Percentiles rank a stretch among this genome's conserved stretches.
These are phyloP conservation scores for Azolla pinnata DNA, from an alignment of 75 land plant genomes.

Conservation along the genomic window DNA sequence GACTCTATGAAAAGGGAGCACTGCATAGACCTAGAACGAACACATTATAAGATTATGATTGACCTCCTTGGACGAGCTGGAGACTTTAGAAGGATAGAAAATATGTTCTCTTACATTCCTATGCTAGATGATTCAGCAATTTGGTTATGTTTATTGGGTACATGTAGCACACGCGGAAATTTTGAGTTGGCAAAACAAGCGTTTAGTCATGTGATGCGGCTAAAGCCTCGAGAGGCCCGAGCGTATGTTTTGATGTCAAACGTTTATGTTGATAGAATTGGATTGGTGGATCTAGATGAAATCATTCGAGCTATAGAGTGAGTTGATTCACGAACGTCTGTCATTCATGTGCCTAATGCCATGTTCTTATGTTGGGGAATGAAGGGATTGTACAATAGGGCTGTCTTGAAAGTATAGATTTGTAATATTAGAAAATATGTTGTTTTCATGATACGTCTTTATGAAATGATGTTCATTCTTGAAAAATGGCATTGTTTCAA, in stretches of 20 bases:
- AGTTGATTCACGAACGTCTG: too few relatives aligned
- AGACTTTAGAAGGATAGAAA: conserved; percentile 24
- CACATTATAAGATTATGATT: conserved; percentile 38
- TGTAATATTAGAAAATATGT: too few relatives aligned
- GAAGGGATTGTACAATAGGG: too few relatives aligned
- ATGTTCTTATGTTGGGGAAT: too few relatives aligned
- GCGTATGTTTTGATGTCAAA: conserved; percentile 28
- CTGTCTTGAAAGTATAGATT: too few relatives aligned
- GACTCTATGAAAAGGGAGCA: conserved; percentile 7
- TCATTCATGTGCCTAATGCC: too few relatives aligned
- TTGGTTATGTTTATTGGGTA: conserved; percentile 35
- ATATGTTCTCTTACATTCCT: conserved; percentile 29
- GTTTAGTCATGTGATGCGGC: conserved; percentile 14
- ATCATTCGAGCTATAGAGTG: too few relatives aligned
- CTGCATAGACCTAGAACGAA: conserved; percentile 20
- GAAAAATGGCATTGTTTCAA: too few relatives aligned
- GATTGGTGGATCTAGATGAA: too few relatives aligned
- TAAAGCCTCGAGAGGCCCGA: conserved; percentile 24
- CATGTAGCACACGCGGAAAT: conserved; percentile 34
- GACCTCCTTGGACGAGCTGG: conserved; percentile 46
- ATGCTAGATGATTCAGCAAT: conserved; percentile 26
- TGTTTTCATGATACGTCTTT: too few relatives aligned
- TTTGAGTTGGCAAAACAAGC: conserved; percentile 28
- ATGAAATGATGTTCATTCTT: too few relatives aligned
- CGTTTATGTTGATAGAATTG: conserved; percentile 19